Evolutionary conservation across 179 eudicot genomes (phyloP).

Genomic region (Kewa caespitosa): DNA sequence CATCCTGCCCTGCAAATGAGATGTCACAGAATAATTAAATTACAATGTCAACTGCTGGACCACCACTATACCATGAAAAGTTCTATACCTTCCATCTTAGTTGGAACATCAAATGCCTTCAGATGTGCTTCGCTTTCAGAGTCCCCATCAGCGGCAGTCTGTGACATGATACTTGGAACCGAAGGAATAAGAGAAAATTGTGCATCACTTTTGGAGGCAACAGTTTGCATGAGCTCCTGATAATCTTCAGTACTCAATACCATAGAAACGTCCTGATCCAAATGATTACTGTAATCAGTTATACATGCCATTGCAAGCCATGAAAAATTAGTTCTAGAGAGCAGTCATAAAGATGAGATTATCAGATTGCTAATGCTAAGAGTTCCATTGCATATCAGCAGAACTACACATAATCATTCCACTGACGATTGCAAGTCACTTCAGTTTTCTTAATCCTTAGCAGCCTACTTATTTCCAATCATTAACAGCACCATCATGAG

Average conservation of each 20-base stretch:
- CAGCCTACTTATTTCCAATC: too few species aligned
- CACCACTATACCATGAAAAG: background rate
- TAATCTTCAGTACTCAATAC: conserved; percentile 92
- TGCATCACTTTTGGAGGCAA: conserved; percentile 77
- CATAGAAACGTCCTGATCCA: conserved; percentile 72
- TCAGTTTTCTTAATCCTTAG: background rate
- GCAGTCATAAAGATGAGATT: background rate
- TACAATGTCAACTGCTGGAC: background rate
- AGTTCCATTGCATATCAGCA: too few species aligned
- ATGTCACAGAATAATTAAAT: conserved; percentile 1
- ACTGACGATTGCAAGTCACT: background rate
- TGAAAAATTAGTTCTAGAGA: background rate
- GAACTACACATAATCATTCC: background rate
- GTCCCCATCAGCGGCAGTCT: conserved; percentile 24
- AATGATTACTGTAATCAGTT: conserved; percentile 2
- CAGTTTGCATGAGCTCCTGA: conserved; percentile 68
- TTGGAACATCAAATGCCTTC: conserved; percentile 33
- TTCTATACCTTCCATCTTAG: conserved; percentile 45
- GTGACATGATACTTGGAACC: conserved; percentile 42
- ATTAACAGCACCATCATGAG: too few species aligned
- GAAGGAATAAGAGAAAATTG: conserved; percentile 71
- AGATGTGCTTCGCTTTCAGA: conserved; percentile 25
- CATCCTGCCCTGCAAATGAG: conserved; percentile 56
- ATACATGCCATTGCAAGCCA: background rate
- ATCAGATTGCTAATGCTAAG: conserved; percentile 2